phyloP scores from a whole-genome alignment of 2,329 filamentous ascomycete genomes.

The Trichoderma koningiopsis region DNA sequence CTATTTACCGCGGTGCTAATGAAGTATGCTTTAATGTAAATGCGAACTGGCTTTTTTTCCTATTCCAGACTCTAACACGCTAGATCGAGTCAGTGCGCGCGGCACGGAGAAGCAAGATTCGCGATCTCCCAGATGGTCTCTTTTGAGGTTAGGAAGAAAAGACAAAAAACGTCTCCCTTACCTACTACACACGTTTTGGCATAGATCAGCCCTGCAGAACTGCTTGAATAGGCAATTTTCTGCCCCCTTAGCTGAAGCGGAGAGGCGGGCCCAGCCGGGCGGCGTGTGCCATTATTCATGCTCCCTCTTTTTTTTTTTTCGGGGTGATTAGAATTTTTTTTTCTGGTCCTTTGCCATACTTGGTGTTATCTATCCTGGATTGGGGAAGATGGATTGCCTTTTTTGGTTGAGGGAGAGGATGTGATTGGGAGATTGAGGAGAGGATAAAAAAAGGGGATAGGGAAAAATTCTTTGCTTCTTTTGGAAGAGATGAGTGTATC shows the following conservation, averaged over 20 bases:
- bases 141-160: conserved; percentile 21
- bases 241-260: conserved; percentile 2
- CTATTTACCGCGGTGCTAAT: conserved; percentile 15
- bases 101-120: neutral
- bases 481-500: neutral
- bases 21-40: conserved; percentile 9
- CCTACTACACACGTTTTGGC: neutral
- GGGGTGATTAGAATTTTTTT: conserved; percentile 27
- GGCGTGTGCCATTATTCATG: neutral
- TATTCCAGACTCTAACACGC: neutral
- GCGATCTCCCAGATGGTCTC: conserved; percentile 10
- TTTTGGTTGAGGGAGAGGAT: conserved; percentile 23
- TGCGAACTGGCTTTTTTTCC: neutral
- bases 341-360: neutral
- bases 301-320: neutral
- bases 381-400: conserved; percentile 27
- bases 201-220: conserved; percentile 18
- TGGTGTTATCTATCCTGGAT: conserved; percentile 24
- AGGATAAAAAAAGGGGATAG: neutral
- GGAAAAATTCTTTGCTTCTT: neutral
- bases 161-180: neutral
- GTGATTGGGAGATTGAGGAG: conserved; percentile 24
- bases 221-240: conserved; percentile 23
- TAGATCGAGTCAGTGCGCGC: neutral
- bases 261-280: neutral